These are phyloP conservation scores for Senna siamea DNA, from an alignment of 306 rosid species.

Conservation along the genomic window DNA sequence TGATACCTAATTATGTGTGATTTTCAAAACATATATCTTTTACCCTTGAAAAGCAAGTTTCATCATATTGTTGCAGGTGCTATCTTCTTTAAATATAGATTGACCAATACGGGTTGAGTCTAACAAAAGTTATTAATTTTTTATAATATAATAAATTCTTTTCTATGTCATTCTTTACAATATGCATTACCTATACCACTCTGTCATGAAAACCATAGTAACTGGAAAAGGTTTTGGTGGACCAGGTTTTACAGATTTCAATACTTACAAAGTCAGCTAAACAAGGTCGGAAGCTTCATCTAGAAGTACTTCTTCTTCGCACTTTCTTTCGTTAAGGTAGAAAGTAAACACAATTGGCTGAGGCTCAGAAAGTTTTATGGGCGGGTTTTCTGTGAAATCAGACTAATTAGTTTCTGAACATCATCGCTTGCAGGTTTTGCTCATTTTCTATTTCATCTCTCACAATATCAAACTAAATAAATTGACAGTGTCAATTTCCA, in stretches of 20 bases:
- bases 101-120: too few relatives aligned
- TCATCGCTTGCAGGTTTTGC: background rate
- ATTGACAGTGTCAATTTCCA: too few relatives aligned
- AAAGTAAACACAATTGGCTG: background rate
- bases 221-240: background rate
- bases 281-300: background rate
- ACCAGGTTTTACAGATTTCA: background rate
- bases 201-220: background rate
- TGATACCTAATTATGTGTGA: background rate
- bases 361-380: background rate
- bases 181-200: background rate
- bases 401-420: background rate
- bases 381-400: conserved; percentile 5
- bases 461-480: too few relatives aligned
- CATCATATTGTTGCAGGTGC: too few relatives aligned
- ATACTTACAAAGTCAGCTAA: background rate
- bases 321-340: background rate
- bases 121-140: too few relatives aligned
- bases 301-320: background rate
- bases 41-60: too few relatives aligned
- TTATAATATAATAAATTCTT: too few relatives aligned
- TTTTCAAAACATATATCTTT: too few relatives aligned
- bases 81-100: too few relatives aligned
- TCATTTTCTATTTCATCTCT: background rate
- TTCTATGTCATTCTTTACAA: too few relatives aligned